phyloP scores from a whole-genome alignment of 371 early-diverging fungal genomes.

The Apophysomyces variabilis region DNA sequence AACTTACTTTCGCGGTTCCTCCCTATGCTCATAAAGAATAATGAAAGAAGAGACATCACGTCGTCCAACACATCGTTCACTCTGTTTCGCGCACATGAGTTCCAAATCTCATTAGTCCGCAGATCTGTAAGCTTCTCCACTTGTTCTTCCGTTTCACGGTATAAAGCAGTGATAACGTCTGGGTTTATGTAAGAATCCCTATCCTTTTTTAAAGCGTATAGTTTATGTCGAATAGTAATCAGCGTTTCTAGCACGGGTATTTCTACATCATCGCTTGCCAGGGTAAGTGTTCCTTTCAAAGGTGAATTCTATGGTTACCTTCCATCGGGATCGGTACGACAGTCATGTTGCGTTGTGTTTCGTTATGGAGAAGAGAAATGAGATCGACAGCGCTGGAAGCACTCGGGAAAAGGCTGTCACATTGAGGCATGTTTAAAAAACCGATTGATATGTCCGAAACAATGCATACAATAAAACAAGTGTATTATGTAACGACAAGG shows the following conservation, averaged over 20 bases:
- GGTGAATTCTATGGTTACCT: slow-evolving; percentile 4
- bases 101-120: slow-evolving; percentile 50
- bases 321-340: slow-evolving; percentile 19
- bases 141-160: slow-evolving; percentile 65
- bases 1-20: slow-evolving; percentile 70
- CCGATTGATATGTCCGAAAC: not conserved
- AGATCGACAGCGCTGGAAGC: not conserved
- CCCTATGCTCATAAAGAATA: slow-evolving; percentile 81
- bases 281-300: not conserved
- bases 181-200: slow-evolving; percentile 67
- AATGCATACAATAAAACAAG: not conserved
- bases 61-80: slow-evolving; percentile 80
- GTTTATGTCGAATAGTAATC: slow-evolving; percentile 71
- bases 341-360: slow-evolving; percentile 7
- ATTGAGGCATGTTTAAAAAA: not conserved
- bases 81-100: slow-evolving; percentile 54
- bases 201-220: slow-evolving; percentile 76
- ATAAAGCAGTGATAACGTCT: slow-evolving; percentile 60
- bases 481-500: slow-evolving; percentile 25
- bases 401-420: slow-evolving; percentile 1
- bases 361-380: not conserved
- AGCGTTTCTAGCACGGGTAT: slow-evolving; percentile 68
- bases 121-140: slow-evolving; percentile 57
- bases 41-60: slow-evolving; percentile 76
- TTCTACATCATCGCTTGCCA: slow-evolving; percentile 37